These are phyloP conservation scores for Halophytophthora batemanensis DNA, from an alignment of 352 stramenopile species.

Conservation along the genomic window DNA sequence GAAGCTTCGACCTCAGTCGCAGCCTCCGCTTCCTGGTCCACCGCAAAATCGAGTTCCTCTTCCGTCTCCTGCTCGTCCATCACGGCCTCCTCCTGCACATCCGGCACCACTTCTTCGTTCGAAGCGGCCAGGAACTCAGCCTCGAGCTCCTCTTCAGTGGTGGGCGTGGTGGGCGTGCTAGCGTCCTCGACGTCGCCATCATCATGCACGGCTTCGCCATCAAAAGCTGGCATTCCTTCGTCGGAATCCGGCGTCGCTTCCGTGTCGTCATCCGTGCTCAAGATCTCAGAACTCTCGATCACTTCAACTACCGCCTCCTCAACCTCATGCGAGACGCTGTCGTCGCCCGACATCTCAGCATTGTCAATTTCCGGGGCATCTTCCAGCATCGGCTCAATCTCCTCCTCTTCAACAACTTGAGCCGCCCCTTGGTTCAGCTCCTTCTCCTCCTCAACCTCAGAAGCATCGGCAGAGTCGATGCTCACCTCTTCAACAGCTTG, in stretches of 20 bases:
- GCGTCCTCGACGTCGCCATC: neutral
- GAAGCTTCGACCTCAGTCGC: neutral
- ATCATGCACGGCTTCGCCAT: neutral
- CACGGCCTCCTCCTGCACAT: neutral
- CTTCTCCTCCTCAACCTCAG: neutral
- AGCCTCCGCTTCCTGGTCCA: neutral
- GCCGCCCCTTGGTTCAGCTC: neutral
- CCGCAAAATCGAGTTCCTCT: neutral
- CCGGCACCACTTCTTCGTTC: slow-evolving; percentile 3
- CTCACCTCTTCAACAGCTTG: too few species aligned
- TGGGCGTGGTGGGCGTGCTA: neutral
- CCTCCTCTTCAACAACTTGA: neutral
- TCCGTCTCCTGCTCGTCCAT: neutral
- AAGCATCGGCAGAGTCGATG: neutral
- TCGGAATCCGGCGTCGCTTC: slow-evolving; percentile 3
- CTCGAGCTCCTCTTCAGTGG: neutral
- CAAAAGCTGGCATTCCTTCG: neutral
- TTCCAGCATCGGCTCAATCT: neutral
- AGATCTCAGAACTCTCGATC: neutral
- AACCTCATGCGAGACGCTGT: neutral
- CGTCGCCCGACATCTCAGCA: neutral
- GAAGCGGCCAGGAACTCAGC: slow-evolving; percentile 2
- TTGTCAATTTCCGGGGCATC: neutral
- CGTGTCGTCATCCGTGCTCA: neutral
- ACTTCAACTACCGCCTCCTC: neutral